Conservation (phyloP, 2,329 filamentous ascomycete species). For the Aspergillus texensis region DNA sequence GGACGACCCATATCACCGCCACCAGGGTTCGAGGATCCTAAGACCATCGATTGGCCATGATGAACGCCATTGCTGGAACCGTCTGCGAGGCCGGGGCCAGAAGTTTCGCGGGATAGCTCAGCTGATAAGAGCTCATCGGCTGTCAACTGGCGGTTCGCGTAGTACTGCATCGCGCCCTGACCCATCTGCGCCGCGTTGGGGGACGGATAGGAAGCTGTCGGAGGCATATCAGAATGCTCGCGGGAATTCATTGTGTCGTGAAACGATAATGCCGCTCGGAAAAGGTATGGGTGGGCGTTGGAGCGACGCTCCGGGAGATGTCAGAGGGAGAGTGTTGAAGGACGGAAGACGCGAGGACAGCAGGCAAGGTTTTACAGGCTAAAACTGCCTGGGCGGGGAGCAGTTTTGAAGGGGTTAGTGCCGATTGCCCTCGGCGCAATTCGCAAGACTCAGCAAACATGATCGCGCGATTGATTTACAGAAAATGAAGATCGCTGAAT, state of each 20-base stretch:
- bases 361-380: constrained; percentile 40
- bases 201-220: constrained; percentile 48
- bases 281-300: constrained; percentile 25
- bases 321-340: constrained; percentile 25
- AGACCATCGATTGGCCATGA: constrained; percentile 44
- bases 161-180: constrained; percentile 48
- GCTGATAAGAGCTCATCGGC: constrained; percentile 52
- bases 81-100: constrained; percentile 47
- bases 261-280: constrained; percentile 15
- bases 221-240: constrained; percentile 47
- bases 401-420: constrained; percentile 40
- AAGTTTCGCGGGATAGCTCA: constrained; percentile 51
- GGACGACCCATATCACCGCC: constrained; percentile 41
- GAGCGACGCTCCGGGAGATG: constrained; percentile 38
- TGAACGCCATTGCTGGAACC: constrained; percentile 43
- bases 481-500: constrained; percentile 16
- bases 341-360: constrained; percentile 34
- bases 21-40: constrained; percentile 40
- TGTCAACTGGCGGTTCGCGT: constrained; percentile 47
- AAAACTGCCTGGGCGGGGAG: constrained; percentile 39
- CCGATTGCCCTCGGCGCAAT: constrained; percentile 32
- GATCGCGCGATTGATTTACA: constrained; percentile 26
- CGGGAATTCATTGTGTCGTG: constrained; percentile 41
- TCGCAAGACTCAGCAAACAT: constrained; percentile 37
- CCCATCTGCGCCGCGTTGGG: constrained; percentile 48